These are phyloP conservation scores for Alternaria sp. DNA, from an alignment of 2,329 filamentous ascomycete species.

Conservation along the genomic window DNA sequence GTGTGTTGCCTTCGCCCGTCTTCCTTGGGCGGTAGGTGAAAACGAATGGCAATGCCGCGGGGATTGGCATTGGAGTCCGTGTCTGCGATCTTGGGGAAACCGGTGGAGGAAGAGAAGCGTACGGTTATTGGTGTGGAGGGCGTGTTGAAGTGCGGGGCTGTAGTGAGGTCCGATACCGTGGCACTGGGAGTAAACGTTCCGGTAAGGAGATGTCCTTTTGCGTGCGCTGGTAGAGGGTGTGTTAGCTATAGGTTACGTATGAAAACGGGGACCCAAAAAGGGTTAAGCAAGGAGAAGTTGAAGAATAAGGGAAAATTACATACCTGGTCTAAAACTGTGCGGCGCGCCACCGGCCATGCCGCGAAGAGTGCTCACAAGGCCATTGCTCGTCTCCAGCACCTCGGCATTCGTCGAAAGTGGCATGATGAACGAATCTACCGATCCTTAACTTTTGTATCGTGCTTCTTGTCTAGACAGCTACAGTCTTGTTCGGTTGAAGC, in stretches of 20 bases:
- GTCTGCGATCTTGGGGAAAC: slow-evolving; percentile 59
- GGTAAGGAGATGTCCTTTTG: slow-evolving; percentile 59
- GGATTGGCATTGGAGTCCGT: slow-evolving; percentile 56
- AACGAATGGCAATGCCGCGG: slow-evolving; percentile 55
- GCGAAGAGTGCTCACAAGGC: slow-evolving; percentile 36
- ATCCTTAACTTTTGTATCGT: no score
- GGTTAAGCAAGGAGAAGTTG: not conserved
- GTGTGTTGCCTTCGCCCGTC: slow-evolving; percentile 57
- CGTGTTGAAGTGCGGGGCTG: slow-evolving; percentile 57
- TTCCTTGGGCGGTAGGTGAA: slow-evolving; percentile 52
- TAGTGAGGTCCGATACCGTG: slow-evolving; percentile 53
- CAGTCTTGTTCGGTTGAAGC: no score
- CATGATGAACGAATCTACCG: slow-evolving; percentile 22
- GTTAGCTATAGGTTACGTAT: not conserved
- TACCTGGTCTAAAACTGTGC: slow-evolving; percentile 42
- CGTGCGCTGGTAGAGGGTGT: slow-evolving; percentile 54
- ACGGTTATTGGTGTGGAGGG: slow-evolving; percentile 55
- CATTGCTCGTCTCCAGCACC: slow-evolving; percentile 36
- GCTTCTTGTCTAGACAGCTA: no score
- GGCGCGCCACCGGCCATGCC: slow-evolving; percentile 25
- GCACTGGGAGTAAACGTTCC: slow-evolving; percentile 60
- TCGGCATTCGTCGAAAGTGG: slow-evolving; percentile 37
- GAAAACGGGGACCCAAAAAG: not conserved
- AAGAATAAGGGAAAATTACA: not conserved
- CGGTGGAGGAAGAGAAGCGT: slow-evolving; percentile 61